Percentiles rank a stretch among this genome's conserved stretches.
phyloP scores from a whole-genome alignment of 345 rosid species.

The Euclidium syriacum region DNA sequence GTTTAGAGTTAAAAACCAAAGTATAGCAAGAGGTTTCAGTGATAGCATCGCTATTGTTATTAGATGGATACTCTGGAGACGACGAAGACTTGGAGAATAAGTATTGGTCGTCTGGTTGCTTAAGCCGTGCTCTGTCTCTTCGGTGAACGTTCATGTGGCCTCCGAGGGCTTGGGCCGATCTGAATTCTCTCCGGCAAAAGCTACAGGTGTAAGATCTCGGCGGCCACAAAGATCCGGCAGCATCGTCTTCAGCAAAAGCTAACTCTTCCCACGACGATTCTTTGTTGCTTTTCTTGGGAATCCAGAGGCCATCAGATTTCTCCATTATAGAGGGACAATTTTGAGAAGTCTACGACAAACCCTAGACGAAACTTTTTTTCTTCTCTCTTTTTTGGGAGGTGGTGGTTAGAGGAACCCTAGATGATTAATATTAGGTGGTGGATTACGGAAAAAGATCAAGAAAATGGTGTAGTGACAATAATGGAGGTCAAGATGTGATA shows the following conservation, averaged over 20 bases:
- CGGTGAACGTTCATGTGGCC: conserved; percentile 97
- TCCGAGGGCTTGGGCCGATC: conserved; percentile 90
- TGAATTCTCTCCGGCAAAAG: conserved; percentile 78
- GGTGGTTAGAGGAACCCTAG: conserved; percentile 31
- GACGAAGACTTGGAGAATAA: conserved; percentile 28
- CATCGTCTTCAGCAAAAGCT: conserved; percentile 85
- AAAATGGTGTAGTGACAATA: conserved; percentile 16
- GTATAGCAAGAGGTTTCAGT: conserved; percentile 31
- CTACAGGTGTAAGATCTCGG: conserved; percentile 87
- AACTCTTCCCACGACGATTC: conserved; percentile 83
- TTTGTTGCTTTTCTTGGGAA: conserved; percentile 17
- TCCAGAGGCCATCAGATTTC: conserved; percentile 10
- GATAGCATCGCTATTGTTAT: conserved; percentile 21
- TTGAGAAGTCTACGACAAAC: conserved; percentile 12
- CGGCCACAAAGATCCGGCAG: conserved; percentile 77
- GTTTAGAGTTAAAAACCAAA: conserved; percentile 56
- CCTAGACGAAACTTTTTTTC: conserved; percentile 15
- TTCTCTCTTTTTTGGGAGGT: not conserved
- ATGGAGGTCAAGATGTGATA: conserved; percentile 22
- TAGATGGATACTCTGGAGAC: conserved; percentile 40
- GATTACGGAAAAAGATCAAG: conserved; percentile 16
- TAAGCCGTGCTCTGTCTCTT: conserved; percentile 85
- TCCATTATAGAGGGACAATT: conserved; percentile 13
- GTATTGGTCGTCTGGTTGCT: conserved; percentile 48
- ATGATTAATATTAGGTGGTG: conserved; percentile 30